These are phyloP conservation scores for Parathielavia appendiculata DNA, from an alignment of 495 filamentous ascomycete species.

Conservation along the genomic window DNA sequence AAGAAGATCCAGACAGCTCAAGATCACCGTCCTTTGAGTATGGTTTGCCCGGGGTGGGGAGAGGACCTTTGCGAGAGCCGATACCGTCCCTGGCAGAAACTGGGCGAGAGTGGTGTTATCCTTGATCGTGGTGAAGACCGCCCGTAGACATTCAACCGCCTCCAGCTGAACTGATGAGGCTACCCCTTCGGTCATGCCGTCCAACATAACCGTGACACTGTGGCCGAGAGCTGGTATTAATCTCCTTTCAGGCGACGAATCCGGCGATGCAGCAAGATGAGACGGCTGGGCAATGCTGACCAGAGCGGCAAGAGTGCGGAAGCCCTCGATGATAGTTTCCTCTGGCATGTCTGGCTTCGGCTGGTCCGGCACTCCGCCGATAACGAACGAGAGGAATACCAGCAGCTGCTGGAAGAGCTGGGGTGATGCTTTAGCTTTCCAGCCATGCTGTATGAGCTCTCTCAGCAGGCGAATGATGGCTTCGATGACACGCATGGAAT, in stretches of 20 bases:
- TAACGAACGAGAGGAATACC: constrained; percentile 74
- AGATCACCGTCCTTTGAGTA: constrained; percentile 59
- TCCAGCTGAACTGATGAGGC: constrained; percentile 61
- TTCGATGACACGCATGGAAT: constrained; percentile 71
- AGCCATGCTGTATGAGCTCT: constrained; percentile 69
- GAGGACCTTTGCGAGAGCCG: constrained; percentile 68
- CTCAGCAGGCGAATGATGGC: constrained; percentile 65
- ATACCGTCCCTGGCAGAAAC: constrained; percentile 86
- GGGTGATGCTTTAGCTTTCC: constrained; percentile 60
- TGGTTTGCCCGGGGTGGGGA: constrained; percentile 61
- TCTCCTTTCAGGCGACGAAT: constrained; percentile 34
- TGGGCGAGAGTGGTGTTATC: constrained; percentile 69
- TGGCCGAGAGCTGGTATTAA: constrained; percentile 82
- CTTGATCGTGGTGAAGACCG: constrained; percentile 56
- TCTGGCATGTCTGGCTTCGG: constrained; percentile 52
- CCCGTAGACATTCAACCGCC: constrained; percentile 59
- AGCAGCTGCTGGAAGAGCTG: constrained; percentile 78
- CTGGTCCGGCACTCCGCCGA: constrained; percentile 60
- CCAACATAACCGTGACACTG: constrained; percentile 71
- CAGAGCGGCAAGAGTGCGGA: constrained; percentile 40
- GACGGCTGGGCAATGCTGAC: constrained; percentile 35
- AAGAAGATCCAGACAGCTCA: constrained; percentile 56
- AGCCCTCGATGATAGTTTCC: constrained; percentile 58
- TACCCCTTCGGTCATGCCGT: constrained; percentile 56
- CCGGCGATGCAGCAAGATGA: constrained; percentile 31